Base-by-base conservation (phyloP, 495 filamentous ascomycete genomes). In the Cryomyces minteri region DNA sequence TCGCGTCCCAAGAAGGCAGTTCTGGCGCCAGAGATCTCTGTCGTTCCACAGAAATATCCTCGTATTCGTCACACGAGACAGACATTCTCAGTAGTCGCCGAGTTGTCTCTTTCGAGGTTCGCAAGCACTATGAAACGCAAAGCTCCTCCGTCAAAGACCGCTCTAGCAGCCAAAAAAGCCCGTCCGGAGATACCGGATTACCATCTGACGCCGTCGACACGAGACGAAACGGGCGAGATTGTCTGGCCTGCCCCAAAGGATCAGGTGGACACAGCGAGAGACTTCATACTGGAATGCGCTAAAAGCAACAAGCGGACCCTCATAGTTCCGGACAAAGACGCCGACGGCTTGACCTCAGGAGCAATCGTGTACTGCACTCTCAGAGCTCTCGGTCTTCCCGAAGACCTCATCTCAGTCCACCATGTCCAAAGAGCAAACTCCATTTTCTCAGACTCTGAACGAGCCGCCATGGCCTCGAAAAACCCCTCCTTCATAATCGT, bases 301-400 rank as follows among this genome's bases (percentile, higher is more conserved):
- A 39, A 57, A 44, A 44, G 61, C 4, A 46, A 54, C 25, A 40
- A 54, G 31, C 54, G 51, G 12, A 60, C 54, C 0, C 58, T 78
- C 39, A 67, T 79, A 28, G 62, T 73, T 3, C 75, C 75, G 4
- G 75, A 77, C 54, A 77, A 76, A 48, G 75, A 77, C 54, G 70
- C 71, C 18, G 75, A 79, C 56, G 75, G 75, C 5, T 59, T 79
- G 11, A 63, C 65, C 36, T 67, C 75, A 2, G 75, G 75, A 2
- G 70, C 68, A 1, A 76, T 78, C 18, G 50, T 79, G 9, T 57
- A 68, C 43, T 67, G 64, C 48, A 74, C 72, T 0, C 64, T 79
- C 5, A 48, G 63, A 4, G 46, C 65, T 5, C 63, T 79, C 32
- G 73, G 72, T 4, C 57, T 73, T 12, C 53, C 62, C 29, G 50